Percentiles rank a stretch among this genome's conserved stretches.
These are phyloP conservation scores for Boletus pseudo-olivaceus DNA, from an alignment of 768 basidiomycete species.

Conservation along the genomic window DNA sequence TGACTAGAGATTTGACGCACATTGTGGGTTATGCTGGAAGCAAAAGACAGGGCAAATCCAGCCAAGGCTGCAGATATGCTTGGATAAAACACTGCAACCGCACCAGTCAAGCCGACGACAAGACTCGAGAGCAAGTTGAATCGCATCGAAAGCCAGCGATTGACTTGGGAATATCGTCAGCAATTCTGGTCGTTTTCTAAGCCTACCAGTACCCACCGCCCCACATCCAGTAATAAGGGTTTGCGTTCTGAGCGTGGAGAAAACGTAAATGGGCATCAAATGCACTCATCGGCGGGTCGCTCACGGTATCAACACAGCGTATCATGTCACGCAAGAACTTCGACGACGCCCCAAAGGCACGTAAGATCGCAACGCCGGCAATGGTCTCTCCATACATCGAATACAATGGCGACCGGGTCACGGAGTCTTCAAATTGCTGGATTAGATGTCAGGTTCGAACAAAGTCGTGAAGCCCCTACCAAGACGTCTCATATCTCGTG, in stretches of 20 bases:
- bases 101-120: conserved; percentile 69
- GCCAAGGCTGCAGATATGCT: conserved; percentile 76
- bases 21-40: conserved; percentile 69
- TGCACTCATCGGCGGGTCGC: conserved; percentile 19
- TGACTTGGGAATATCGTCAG: conserved; percentile 46
- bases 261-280: conserved; percentile 1
- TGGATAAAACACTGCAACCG: conserved; percentile 64
- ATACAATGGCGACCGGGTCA: conserved; percentile 46
- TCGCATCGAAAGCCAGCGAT: conserved; percentile 86
- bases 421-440: conserved; percentile 35
- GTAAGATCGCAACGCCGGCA: conserved; percentile 50
- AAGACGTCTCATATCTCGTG: conserved; percentile 78
- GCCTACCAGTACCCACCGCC: conserved; percentile 46
- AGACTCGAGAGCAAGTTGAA: conserved; percentile 78
- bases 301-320: conserved; percentile 73
- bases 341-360: conserved; percentile 85
- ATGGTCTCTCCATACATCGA: conserved; percentile 52
- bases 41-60: conserved; percentile 85
- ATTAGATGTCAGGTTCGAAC: neutral
- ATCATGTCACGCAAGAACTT: conserved; percentile 86
- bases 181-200: neutral
- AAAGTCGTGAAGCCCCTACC: conserved; percentile 39
- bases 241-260: conserved; percentile 42
- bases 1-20: conserved; percentile 27
- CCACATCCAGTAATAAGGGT: conserved; percentile 91